Conservation (phyloP, 495 filamentous ascomycete genomes). For the Massariosphaeria phaeospora region DNA sequence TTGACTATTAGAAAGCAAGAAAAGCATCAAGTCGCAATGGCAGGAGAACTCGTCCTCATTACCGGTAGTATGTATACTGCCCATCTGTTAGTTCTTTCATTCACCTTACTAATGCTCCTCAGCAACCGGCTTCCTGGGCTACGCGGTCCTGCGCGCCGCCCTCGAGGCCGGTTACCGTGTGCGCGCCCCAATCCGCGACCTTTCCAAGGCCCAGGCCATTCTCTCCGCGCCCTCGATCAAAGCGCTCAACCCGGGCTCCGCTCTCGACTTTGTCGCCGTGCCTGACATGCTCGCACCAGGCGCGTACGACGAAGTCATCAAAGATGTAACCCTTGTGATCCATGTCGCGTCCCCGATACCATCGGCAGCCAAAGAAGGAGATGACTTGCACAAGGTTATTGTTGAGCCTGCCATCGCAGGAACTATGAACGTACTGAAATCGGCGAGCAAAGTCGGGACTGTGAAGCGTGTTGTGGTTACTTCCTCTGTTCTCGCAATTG, state of each 20-base stretch:
- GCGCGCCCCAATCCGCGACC: slow-evolving; percentile 46
- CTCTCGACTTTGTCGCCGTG: slow-evolving; percentile 45
- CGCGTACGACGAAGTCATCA: slow-evolving; percentile 47
- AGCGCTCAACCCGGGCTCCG: slow-evolving; percentile 23
- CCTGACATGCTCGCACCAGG: slow-evolving; percentile 45
- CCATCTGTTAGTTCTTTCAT: too few species aligned
- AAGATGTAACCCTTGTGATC: slow-evolving; percentile 48
- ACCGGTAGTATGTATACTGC: too few species aligned
- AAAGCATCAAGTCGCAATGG: too few species aligned
- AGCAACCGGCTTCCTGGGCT: slow-evolving; percentile 41
- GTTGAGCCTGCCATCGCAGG: slow-evolving; percentile 41
- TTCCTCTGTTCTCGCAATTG: slow-evolving; percentile 41
- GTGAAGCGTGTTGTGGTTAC: slow-evolving; percentile 46
- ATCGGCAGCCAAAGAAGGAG: slow-evolving; percentile 15
- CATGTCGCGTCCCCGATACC: slow-evolving; percentile 49
- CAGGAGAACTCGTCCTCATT: slow-evolving; percentile 33
- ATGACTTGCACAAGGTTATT: slow-evolving; percentile 29
- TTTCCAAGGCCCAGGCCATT: slow-evolving; percentile 29
- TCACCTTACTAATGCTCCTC: too few species aligned
- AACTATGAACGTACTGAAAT: slow-evolving; percentile 41
- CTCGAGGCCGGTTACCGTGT: slow-evolving; percentile 38
- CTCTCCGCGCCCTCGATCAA: slow-evolving; percentile 26
- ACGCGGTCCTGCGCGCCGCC: slow-evolving; percentile 33
- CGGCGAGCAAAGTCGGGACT: slow-evolving; percentile 37
- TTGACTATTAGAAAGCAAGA: too few species aligned